These are phyloP conservation scores for Funneliformis caledonium DNA, from an alignment of 371 early-diverging fungal genomes.

Conservation along the genomic window DNA sequence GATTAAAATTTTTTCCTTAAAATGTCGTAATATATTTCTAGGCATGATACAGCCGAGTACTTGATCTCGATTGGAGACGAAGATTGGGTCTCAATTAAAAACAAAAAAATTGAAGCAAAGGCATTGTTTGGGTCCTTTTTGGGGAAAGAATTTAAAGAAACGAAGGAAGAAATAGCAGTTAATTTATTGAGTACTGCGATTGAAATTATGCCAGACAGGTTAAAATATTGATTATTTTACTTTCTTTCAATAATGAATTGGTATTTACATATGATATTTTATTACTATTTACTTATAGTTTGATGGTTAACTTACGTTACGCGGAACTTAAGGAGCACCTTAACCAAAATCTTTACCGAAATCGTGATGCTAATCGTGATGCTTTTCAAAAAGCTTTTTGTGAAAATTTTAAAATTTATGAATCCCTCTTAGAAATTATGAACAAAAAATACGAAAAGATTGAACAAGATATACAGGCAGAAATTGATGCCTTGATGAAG, in stretches of 20 bases:
- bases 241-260: conserved; percentile 14
- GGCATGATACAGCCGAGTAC: conserved; percentile 77
- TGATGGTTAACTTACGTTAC: conserved; percentile 79
- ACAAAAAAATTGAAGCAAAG: no score
- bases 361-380: no score
- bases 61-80: conserved; percentile 54
- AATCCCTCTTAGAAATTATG: conserved; percentile 65
- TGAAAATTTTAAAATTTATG: conserved; percentile 74
- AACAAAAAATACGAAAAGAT: conserved; percentile 58
- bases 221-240: conserved; percentile 25
- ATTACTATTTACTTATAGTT: conserved; percentile 12
- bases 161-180: conserved; percentile 73
- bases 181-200: conserved; percentile 72
- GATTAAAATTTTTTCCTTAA: conserved; percentile 30
- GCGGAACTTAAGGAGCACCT: conserved; percentile 85
- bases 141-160: no score
- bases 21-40: conserved; percentile 43
- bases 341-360: conserved; percentile 54
- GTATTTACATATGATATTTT: conserved; percentile 17
- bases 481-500: conserved; percentile 48
- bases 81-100: no score
- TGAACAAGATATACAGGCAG: conserved; percentile 54
- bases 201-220: conserved; percentile 80
- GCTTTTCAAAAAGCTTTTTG: conserved; percentile 28
- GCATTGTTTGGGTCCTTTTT: no score